Evolutionary conservation across 805 yeast genomes (phyloP), one percentile per base, ranked within the genome.

Genomic region (Alloascoidea hylecoeti): DNA sequence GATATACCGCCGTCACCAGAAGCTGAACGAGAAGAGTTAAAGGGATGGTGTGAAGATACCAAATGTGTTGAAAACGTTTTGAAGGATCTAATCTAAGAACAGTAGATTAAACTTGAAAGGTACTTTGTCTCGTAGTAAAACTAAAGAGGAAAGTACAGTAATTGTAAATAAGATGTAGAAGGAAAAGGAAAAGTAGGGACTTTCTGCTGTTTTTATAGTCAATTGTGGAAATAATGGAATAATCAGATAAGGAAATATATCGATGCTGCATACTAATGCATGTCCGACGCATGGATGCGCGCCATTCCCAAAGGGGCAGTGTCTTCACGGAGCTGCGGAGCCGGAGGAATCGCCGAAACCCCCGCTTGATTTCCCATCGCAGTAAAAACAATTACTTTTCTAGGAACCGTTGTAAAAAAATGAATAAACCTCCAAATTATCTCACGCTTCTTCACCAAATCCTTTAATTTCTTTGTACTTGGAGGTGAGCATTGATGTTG

Each of bases 11-110:
- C 65, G 47, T 54, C 50, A 41, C 66, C 60, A 50, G 60, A 52
- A 48, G 63, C 57, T 41, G 66, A 55, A 44, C 60, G 55, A 50
- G 67, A 53, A 53, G 49, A 42, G 39, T 57, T 56, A 49, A 51
- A 56, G 39, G 66, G 66, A 62, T 61, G 62, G 57, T 61, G 67
- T 14, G 59, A 57, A 39, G 64, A 58, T 23, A 56, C 57, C 39
- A 61, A 50, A 27, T 56, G 54, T 50, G 59, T 61, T 18, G 67
- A 52, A 48, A 61, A 61, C 64, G 63, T 60, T 44, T 47, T 55
- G 46, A 36, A 40, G 19, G 42, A 23, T 9, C n/a, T 9, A 9
- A n/a, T 9, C 13, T 9, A 9, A 23, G 30, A 23, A 9, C n/a
- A 9, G 30, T 23, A 23, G 30, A 23, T 9, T 23, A 23, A 9